Conservation (phyloP, 345 rosid species). For the Lepidium aucheri region DNA sequence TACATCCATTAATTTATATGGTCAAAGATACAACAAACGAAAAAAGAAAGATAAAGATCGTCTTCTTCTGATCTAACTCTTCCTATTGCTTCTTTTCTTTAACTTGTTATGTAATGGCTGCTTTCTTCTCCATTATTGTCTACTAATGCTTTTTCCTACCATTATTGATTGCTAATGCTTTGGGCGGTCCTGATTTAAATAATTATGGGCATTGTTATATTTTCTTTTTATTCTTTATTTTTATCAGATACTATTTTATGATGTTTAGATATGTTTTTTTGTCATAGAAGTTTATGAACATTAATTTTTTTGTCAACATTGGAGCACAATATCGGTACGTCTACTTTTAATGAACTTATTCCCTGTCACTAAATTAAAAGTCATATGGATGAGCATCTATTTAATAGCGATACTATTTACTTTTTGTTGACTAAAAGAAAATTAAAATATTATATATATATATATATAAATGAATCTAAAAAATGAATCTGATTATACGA, state of each 20-base stretch:
- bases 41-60: constrained; percentile 12
- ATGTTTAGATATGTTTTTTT: not conserved
- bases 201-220: not conserved
- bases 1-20: constrained; percentile 20
- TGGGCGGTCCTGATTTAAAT: constrained; percentile 21
- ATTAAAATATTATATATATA: too few relatives aligned
- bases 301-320: too few relatives aligned
- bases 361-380: too few relatives aligned
- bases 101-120: constrained; percentile 10
- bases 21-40: constrained; percentile 21
- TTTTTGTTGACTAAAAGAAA: not conserved
- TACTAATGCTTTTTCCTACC: constrained; percentile 8
- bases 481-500: too few relatives aligned
- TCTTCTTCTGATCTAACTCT: constrained; percentile 19
- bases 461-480: too few relatives aligned
- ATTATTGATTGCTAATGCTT: constrained; percentile 23
- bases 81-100: constrained; percentile 10
- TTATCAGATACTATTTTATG: not conserved
- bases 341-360: too few relatives aligned
- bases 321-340: too few relatives aligned
- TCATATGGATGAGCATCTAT: too few relatives aligned
- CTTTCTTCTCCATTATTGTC: constrained; percentile 18
- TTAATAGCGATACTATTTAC: not conserved
- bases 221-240: constrained; percentile 2
- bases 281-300: not conserved